Conservation (phyloP, 148 eudicot genomes). For the Vaccinium vitisidaea region DNA sequence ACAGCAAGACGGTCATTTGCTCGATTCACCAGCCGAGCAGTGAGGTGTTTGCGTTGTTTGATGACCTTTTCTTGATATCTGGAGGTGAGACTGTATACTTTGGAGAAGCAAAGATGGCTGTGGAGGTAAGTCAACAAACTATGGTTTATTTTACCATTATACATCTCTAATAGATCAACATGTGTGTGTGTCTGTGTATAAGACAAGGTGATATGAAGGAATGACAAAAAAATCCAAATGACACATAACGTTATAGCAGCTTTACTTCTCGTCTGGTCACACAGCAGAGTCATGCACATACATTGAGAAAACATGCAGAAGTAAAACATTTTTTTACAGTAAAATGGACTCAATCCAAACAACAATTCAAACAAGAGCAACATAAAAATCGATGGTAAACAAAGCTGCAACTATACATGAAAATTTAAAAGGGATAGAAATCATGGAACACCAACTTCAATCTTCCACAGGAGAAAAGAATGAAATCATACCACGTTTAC, state of each 20-base stretch:
- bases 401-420: not conserved
- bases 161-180: not conserved
- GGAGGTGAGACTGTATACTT: slow-evolving; percentile 74
- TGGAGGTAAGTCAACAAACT: slow-evolving; percentile 36
- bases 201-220: too few species aligned
- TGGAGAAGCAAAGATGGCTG: slow-evolving; percentile 72
- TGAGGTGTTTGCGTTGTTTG: slow-evolving; percentile 83
- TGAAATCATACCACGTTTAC: not conserved
- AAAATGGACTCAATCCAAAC: not conserved
- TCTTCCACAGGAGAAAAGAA: not conserved
- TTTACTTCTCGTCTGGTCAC: not conserved
- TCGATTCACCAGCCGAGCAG: slow-evolving; percentile 89
- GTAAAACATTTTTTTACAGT: not conserved
- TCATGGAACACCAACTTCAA: not conserved
- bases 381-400: not conserved
- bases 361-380: not conserved
- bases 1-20: slow-evolving; percentile 59
- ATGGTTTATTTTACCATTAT: not conserved
- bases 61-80: slow-evolving; percentile 67
- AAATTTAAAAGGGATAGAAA: not conserved
- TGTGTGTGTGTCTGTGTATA: too few species aligned
- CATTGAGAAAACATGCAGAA: not conserved
- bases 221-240: not conserved
- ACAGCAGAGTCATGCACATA: not conserved
- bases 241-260: not conserved